Evolutionary conservation across 148 eudicot genomes (phyloP).

Genomic region (Spergularia bocconei): DNA sequence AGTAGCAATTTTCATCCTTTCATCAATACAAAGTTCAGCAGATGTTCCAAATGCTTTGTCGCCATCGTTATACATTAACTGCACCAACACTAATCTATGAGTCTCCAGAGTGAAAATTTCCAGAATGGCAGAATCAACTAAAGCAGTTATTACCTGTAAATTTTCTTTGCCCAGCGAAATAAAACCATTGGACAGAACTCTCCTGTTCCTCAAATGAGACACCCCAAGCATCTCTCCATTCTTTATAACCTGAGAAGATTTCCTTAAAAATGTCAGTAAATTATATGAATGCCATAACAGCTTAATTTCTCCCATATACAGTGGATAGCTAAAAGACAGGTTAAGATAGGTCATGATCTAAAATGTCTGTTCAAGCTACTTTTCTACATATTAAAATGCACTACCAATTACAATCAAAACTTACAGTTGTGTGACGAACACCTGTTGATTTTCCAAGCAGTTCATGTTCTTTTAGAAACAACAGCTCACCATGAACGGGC

Average conservation of each 20-base stretch:
- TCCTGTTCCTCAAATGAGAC: conserved; percentile 88
- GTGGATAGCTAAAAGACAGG: background rate
- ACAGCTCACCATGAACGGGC: conserved; percentile 94
- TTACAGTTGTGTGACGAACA: conserved; percentile 82
- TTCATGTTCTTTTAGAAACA: conserved; percentile 96
- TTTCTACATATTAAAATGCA: background rate
- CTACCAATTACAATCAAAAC: conserved; percentile 19
- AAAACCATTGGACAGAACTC: conserved; percentile 85
- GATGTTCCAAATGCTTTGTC: conserved; percentile 98
- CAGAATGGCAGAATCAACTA: background rate
- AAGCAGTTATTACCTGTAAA: conserved; percentile 56
- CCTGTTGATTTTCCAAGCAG: conserved; percentile 93
- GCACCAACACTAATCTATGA: conserved; percentile 29
- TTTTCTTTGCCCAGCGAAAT: conserved; percentile 87
- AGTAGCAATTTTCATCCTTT: conserved; percentile 82
- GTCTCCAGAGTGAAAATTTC: conserved; percentile 9
- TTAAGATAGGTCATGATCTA: conserved; percentile 3
- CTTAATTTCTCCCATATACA: background rate
- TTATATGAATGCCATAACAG: background rate
- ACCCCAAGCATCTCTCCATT: conserved; percentile 99
- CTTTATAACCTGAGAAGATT: conserved; percentile 69
- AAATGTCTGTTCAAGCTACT: background rate
- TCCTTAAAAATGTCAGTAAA: background rate
- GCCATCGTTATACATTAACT: conserved; percentile 99
- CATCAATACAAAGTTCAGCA: conserved; percentile 86